These are phyloP conservation scores for Endocalyx cinctus DNA, from an alignment of 2,329 filamentous ascomycete species.

Conservation along the genomic window DNA sequence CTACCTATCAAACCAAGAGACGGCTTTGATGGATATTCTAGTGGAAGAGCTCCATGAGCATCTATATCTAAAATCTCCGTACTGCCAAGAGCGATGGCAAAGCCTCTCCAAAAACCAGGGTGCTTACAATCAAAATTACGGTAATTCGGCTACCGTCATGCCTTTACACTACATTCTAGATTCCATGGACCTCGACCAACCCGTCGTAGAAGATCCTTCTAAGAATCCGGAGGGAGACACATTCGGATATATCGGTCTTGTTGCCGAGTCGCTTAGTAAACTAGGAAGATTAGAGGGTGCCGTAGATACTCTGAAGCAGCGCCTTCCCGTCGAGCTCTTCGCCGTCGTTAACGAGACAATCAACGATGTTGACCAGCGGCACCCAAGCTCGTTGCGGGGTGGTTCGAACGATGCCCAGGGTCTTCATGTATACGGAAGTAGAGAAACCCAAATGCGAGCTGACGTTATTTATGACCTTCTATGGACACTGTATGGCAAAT, in stretches of 20 bases:
- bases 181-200: slow-evolving; percentile 53
- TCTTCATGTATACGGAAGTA: slow-evolving; percentile 58
- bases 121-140: slow-evolving; percentile 43
- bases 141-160: slow-evolving; percentile 39
- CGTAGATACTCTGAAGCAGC: slow-evolving; percentile 85
- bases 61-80: slow-evolving; percentile 94
- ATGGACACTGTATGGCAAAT: slow-evolving; percentile 91
- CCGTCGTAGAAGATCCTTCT: slow-evolving; percentile 77
- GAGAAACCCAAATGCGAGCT: slow-evolving; percentile 71
- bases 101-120: slow-evolving; percentile 66
- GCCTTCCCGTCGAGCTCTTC: slow-evolving; percentile 90
- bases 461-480: slow-evolving; percentile 88
- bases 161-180: slow-evolving; percentile 60
- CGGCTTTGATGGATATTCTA: slow-evolving; percentile 83
- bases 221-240: slow-evolving; percentile 95
- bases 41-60: slow-evolving; percentile 98
- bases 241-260: slow-evolving; percentile 83
- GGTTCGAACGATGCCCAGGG: slow-evolving; percentile 49
- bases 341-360: slow-evolving; percentile 92
- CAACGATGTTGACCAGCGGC: slow-evolving; percentile 85
- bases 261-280: slow-evolving; percentile 87
- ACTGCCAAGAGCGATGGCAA: slow-evolving; percentile 96
- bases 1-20: slow-evolving; percentile 92
- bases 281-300: slow-evolving; percentile 81
- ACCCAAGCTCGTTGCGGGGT: slow-evolving; percentile 73